Conservation (phyloP, 2,329 filamentous ascomycete species). For the Beauveria pseudobassiana region DNA sequence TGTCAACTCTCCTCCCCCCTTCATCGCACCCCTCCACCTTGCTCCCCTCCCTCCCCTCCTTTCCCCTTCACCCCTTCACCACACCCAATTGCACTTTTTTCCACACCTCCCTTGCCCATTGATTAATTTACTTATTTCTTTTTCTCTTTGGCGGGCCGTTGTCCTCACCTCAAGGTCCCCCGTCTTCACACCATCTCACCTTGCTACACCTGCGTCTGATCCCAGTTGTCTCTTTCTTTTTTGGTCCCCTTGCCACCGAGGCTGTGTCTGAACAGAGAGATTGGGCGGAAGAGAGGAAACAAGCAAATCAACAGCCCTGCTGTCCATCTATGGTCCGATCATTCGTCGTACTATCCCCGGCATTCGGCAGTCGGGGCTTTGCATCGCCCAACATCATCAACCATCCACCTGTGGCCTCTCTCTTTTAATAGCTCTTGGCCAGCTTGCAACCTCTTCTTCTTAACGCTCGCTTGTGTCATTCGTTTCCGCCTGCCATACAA, state of each 20-base stretch:
- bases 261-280: neutral
- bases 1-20: constrained; percentile 5
- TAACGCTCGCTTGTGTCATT: constrained; percentile 1
- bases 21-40: neutral
- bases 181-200: neutral
- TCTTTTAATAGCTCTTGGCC: neutral
- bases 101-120: constrained; percentile 4
- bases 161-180: constrained; percentile 7
- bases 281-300: neutral
- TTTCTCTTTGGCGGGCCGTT: neutral
- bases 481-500: neutral
- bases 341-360: neutral
- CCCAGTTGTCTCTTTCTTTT: neutral
- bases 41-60: neutral
- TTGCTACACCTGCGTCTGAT: constrained; percentile 5
- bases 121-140: neutral
- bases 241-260: neutral
- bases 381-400: neutral
- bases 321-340: neutral
- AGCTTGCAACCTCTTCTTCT: neutral
- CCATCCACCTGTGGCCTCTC: neutral
- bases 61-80: neutral
- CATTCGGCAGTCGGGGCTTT: neutral
- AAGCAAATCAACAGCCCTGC: neutral
- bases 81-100: neutral